Evolutionary conservation across 1,139 yeast genomes (phyloP).

Genomic region (Hansenula sp.): DNA sequence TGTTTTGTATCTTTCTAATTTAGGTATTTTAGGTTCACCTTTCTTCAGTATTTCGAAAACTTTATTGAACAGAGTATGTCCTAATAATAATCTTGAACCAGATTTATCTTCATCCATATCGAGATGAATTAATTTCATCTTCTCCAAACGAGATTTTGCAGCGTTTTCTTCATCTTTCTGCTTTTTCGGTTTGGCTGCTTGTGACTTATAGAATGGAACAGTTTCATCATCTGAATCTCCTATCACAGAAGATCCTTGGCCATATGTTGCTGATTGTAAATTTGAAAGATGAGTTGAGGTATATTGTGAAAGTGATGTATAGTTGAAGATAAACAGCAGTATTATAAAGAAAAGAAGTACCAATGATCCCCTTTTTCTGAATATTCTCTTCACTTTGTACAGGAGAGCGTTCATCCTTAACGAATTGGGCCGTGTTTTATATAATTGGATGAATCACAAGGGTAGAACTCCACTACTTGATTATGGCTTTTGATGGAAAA

Average conservation of each 20-base stretch:
- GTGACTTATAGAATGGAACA: constrained; percentile 1
- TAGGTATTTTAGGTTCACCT: constrained; percentile 35
- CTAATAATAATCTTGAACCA: constrained; percentile 4
- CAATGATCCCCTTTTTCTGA: constrained; percentile 1
- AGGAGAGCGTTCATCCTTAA: constrained; percentile 1
- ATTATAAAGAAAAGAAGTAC: background rate
- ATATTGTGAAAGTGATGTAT: background rate
- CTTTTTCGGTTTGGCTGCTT: background rate
- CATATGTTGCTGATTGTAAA: too few species aligned
- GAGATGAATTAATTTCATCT: background rate
- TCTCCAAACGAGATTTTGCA: background rate
- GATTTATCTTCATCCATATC: constrained; percentile 2
- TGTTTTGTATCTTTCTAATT: constrained; percentile 33
- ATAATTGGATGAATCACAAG: too few species aligned
- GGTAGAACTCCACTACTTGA: too few species aligned
- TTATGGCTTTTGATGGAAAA: too few species aligned
- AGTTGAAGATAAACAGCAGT: background rate
- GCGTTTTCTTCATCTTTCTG: background rate
- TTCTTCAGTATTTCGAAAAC: constrained; percentile 36
- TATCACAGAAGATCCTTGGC: background rate
- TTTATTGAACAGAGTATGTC: constrained; percentile 12
- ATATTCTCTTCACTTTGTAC: background rate
- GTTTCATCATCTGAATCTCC: background rate
- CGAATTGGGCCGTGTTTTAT: background rate
- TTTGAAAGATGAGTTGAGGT: background rate